Evolutionary conservation across 352 stramenopile species (phyloP).

Genomic region (Pythium graminicola): DNA sequence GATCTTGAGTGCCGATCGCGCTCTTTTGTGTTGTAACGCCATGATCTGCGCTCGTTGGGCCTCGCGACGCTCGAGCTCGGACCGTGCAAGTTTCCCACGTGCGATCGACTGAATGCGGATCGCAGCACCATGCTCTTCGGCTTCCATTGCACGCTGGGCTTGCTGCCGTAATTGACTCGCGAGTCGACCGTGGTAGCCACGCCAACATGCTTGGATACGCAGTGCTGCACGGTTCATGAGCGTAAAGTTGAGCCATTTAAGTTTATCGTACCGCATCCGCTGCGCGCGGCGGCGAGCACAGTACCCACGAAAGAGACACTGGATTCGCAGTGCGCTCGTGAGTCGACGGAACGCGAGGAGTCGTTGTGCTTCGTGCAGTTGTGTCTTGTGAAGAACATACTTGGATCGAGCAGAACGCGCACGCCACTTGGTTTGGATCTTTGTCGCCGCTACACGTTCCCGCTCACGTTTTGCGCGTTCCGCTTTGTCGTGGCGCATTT

Average conservation of each 20-base stretch:
- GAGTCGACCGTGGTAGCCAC: conserved; percentile 62
- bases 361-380: conserved; percentile 26
- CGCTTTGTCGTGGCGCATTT: conserved; percentile 35
- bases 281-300: conserved; percentile 40
- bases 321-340: conserved; percentile 47
- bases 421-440: conserved; percentile 52
- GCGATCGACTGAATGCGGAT: conserved; percentile 52
- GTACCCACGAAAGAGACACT: conserved; percentile 59
- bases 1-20: conserved; percentile 44
- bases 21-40: conserved; percentile 29
- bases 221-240: conserved; percentile 57
- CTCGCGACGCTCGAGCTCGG: conserved; percentile 26
- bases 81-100: conserved; percentile 43
- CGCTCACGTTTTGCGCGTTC: conserved; percentile 18
- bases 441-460: conserved; percentile 32
- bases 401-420: conserved; percentile 22
- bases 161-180: conserved; percentile 50
- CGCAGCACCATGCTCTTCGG: conserved; percentile 50
- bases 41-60: conserved; percentile 21
- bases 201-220: conserved; percentile 70
- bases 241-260: conserved; percentile 62
- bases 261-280: conserved; percentile 47
- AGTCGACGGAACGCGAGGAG: conserved; percentile 36
- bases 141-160: conserved; percentile 38
- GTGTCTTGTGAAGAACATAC: conserved; percentile 30